phyloP scores from a whole-genome alignment of 2,329 filamentous ascomycete genomes.

The Pyrenochaeta sp. region DNA sequence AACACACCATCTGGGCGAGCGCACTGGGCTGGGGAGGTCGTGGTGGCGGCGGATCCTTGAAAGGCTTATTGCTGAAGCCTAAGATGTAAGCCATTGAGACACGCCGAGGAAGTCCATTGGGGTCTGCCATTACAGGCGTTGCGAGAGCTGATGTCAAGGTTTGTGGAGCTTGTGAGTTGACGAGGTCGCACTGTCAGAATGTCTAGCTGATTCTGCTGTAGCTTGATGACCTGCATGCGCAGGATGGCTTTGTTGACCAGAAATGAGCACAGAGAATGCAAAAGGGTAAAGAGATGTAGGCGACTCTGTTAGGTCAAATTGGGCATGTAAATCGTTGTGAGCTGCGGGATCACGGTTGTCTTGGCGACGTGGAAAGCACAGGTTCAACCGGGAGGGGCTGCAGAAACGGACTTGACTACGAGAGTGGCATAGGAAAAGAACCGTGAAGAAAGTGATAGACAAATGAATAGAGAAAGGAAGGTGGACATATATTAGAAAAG shows the following conservation, averaged over 20 bases:
- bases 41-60: conserved; percentile 29
- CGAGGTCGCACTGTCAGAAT: not conserved
- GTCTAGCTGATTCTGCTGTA: not conserved
- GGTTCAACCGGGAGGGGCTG: not conserved
- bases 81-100: conserved; percentile 40
- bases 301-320: not conserved
- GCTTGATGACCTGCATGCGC: not conserved
- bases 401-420: not conserved
- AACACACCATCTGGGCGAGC: conserved; percentile 24
- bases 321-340: not conserved
- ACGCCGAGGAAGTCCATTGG: conserved; percentile 17
- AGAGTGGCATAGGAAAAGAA: not conserved
- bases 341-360: conserved; percentile 12
- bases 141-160: not conserved
- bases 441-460: not conserved
- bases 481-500: no score
- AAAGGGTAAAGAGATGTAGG: not conserved
- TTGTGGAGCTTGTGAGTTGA: not conserved
- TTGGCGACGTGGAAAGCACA: conserved; percentile 14
- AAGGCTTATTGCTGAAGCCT: conserved; percentile 41
- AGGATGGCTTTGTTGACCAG: not conserved
- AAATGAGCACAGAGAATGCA: not conserved
- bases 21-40: conserved; percentile 16
- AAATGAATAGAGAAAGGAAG: no score
- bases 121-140: conserved; percentile 22